Evolutionary conservation across 768 basidiomycete species (phyloP).

Genomic region (Mycena belliarum): DNA sequence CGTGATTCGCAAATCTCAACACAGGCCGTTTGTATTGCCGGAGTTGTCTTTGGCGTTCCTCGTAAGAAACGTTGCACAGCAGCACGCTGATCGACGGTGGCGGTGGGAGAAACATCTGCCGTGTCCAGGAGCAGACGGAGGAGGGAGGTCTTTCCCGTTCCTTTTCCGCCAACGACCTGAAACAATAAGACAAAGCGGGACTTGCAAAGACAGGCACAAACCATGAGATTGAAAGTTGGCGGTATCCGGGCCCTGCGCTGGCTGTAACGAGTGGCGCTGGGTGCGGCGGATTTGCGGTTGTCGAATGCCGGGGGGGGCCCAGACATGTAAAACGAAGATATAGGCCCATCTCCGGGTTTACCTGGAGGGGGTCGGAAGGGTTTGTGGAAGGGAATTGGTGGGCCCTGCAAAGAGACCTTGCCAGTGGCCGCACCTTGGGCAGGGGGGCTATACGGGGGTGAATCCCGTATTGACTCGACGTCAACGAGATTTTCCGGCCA

Average conservation of each 20-base stretch:
- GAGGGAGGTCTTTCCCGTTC: conserved; percentile 85
- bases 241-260: conserved; percentile 67
- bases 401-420: conserved; percentile 64
- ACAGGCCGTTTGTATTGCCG: conserved; percentile 64
- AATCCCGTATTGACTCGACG: conserved; percentile 59
- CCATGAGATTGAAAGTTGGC: conserved; percentile 88
- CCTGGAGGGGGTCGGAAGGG: conserved; percentile 65
- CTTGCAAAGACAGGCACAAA: conserved; percentile 31
- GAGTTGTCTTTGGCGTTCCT: conserved; percentile 60
- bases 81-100: conserved; percentile 72
- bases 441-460: conserved; percentile 36
- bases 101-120: conserved; percentile 75
- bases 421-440: conserved; percentile 68
- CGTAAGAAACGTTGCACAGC: conserved; percentile 67
- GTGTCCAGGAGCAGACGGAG: conserved; percentile 81
- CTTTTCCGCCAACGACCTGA: conserved; percentile 77
- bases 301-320: conserved; percentile 65
- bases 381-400: conserved; percentile 79
- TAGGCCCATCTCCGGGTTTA: conserved; percentile 49
- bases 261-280: conserved; percentile 48
- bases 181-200: conserved; percentile 7
- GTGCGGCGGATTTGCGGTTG: conserved; percentile 45
- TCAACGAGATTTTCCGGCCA: conserved; percentile 88
- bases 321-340: conserved; percentile 73
- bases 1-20: conserved; percentile 84